Evolutionary conservation across 768 basidiomycete species (phyloP).

Genomic region (Mycena maculata): DNA sequence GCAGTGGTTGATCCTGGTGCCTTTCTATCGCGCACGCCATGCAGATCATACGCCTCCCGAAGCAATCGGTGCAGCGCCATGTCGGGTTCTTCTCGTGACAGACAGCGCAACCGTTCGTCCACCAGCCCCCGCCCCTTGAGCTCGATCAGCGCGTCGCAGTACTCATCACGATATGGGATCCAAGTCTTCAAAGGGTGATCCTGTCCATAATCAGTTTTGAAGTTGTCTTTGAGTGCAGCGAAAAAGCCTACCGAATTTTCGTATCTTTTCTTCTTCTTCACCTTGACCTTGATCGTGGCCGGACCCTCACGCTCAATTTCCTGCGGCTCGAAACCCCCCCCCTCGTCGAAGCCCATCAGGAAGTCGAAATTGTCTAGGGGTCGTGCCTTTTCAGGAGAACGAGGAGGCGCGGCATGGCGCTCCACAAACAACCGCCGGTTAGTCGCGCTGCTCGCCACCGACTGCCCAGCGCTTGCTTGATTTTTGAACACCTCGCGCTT

Average conservation of each 20-base stretch:
- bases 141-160: slow-evolving; percentile 26
- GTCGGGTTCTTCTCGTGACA: neutral
- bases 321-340: too few species aligned
- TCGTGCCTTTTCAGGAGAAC: too few species aligned
- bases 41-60: slow-evolving; percentile 24
- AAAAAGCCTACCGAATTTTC: neutral
- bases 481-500: too few species aligned
- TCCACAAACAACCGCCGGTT: too few species aligned
- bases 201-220: neutral
- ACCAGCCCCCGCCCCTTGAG: slow-evolving; percentile 34
- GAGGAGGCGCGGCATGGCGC: too few species aligned
- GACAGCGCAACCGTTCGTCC: slow-evolving; percentile 3
- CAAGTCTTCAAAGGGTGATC: neutral
- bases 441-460: too few species aligned
- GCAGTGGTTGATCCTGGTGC: slow-evolving; percentile 31
- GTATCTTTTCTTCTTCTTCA: neutral
- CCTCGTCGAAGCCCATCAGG: too few species aligned
- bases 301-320: too few species aligned
- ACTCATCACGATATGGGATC: slow-evolving; percentile 12
- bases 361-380: too few species aligned
- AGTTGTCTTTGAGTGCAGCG: neutral
- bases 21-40: slow-evolving; percentile 23
- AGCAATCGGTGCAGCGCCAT: slow-evolving; percentile 33
- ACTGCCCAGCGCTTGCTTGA: too few species aligned
- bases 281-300: too few species aligned